Evolutionary conservation across 495 filamentous ascomycete species (phyloP).

Genomic region (Penicillium simplicissimum): DNA sequence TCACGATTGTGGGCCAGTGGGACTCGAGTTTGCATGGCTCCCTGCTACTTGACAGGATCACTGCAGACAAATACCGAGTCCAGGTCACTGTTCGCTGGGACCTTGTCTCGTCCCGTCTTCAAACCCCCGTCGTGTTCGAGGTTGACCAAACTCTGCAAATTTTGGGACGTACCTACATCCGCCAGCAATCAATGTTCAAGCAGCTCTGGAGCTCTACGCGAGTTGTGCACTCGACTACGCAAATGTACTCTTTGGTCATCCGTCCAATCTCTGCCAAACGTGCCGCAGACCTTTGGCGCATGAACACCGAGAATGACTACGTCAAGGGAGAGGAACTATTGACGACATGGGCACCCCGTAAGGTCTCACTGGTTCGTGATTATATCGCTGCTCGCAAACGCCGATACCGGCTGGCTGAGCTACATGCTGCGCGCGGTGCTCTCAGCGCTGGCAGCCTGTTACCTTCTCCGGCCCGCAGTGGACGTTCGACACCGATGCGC

Average conservation of each 20-base stretch:
- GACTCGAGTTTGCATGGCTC: conserved; percentile 93
- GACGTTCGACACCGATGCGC: conserved; percentile 42
- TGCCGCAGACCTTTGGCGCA: conserved; percentile 91
- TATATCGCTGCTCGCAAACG: conserved; percentile 72
- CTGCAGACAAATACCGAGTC: conserved; percentile 86
- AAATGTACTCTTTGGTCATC: conserved; percentile 81
- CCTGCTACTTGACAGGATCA: conserved; percentile 82
- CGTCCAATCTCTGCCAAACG: conserved; percentile 86
- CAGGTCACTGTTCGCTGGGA: conserved; percentile 86
- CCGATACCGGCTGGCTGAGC: conserved; percentile 68
- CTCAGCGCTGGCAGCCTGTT: conserved; percentile 51
- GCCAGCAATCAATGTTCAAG: conserved; percentile 82
- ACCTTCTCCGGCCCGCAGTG: conserved; percentile 38
- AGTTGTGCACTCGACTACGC: conserved; percentile 81
- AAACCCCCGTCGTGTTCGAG: conserved; percentile 81
- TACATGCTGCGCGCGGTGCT: conserved; percentile 74
- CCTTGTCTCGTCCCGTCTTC: conserved; percentile 73
- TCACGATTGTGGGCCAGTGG: conserved; percentile 88
- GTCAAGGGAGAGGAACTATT: conserved; percentile 92
- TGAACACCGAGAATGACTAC: conserved; percentile 92
- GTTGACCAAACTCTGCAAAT: conserved; percentile 80
- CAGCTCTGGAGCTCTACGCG: conserved; percentile 81
- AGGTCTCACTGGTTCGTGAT: conserved; percentile 83
- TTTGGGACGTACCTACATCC: conserved; percentile 78
- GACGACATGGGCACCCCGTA: conserved; percentile 80